Evolutionary conservation across 2,329 filamentous ascomycete genomes (phyloP).

Genomic region (Colletotrichum euphorbiae): DNA sequence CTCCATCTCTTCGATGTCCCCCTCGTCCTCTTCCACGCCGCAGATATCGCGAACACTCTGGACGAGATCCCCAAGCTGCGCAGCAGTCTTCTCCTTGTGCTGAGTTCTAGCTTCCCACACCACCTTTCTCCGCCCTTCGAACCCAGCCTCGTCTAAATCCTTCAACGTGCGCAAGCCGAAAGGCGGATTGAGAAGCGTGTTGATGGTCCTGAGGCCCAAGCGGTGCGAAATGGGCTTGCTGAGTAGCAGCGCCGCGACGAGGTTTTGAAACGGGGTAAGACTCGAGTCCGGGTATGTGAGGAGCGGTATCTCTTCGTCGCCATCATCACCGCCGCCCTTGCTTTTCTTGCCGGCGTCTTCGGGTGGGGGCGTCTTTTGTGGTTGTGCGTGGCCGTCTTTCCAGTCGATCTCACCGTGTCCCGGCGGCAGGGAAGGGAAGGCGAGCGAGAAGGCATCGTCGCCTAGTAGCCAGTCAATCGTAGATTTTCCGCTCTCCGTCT

Average conservation of each 20-base stretch:
- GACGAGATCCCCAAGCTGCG: conserved; percentile 47
- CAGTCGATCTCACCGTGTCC: conserved; percentile 29
- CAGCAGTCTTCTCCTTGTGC: conserved; percentile 58
- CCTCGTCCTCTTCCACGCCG: neutral
- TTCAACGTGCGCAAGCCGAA: conserved; percentile 44
- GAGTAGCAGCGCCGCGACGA: conserved; percentile 56
- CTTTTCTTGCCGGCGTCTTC: neutral
- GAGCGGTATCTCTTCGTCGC: neutral
- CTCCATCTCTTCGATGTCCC: neutral
- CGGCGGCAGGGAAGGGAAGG: neutral
- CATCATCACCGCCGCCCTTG: neutral
- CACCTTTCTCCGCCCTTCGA: conserved; percentile 52
- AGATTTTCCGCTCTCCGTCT: neutral
- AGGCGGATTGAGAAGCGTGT: conserved; percentile 57
- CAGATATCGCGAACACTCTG: conserved; percentile 1
- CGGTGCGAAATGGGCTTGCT: conserved; percentile 57
- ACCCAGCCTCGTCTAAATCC: conserved; percentile 49
- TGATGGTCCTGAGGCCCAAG: conserved; percentile 55
- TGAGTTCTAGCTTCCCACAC: conserved; percentile 56
- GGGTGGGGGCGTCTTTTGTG: neutral
- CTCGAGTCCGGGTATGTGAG: conserved; percentile 30
- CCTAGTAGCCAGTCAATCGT: neutral
- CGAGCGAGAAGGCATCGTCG: conserved; percentile 7
- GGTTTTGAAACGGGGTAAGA: conserved; percentile 56
- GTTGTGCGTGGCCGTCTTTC: neutral